Base-by-base conservation (phyloP, 2,329 filamentous ascomycete genomes). In the Calonectria hongkongensis region DNA sequence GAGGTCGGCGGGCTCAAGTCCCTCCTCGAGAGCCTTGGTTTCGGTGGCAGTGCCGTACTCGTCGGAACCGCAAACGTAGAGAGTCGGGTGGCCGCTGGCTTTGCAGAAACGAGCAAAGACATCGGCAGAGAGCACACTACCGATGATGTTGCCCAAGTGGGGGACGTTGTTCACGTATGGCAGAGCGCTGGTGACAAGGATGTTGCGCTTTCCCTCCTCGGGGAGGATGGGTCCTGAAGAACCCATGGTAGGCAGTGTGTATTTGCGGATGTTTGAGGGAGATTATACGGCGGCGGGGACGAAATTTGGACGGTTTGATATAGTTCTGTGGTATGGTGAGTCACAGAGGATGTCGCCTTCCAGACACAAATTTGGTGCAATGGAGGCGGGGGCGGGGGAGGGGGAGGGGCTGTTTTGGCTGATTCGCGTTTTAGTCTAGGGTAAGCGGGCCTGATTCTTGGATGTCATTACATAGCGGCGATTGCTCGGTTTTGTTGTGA, bases 21-120 rank as follows among this genome's bases (percentile, higher is more conserved):
- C 93, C 83, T 97, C 95, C 83, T 98, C 95, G 48, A 98, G 91
- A 5, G 96, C 96, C 87, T 98, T 98, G 30, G 96, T 98, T 86
- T 98, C 96, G 39, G 96, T 98, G 27, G 96, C 96, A 15, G 96
- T 98, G 71, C 96, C 96, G 84, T 98, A 98, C 86, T 98, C 95
- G 86, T 98, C 96, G n/a, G 85, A 86, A 70, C 95, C 95, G 84
- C 96, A 98, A 78, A 98, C 89, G 84, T 92, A 98, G 64, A 98
- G 89, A 1, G 95, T 97, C 77, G 92, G 94, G 81, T 93, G 90
- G 69, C 93, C 94, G 80, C 95, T 91, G 51, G 94, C 92, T 84
- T 95, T 95, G 86, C 93, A 94, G 86, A 94, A 98, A 77, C 92
- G 92, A 50, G 94, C 89, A 83, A 94, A 98, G 75, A 97, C 94